phyloP scores from a whole-genome alignment of 805 yeast species.

The Ogataea trehalophila region DNA sequence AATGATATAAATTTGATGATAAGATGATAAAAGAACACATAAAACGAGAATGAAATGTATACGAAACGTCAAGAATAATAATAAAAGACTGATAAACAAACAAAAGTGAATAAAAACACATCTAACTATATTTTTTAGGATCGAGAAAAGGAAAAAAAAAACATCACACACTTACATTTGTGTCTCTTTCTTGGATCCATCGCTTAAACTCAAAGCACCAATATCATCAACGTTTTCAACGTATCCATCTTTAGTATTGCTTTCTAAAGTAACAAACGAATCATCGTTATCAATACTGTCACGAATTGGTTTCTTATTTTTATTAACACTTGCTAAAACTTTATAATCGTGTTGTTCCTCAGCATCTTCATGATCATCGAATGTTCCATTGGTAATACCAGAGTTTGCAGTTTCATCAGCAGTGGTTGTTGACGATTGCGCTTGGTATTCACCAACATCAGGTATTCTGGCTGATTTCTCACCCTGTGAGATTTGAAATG shows the following conservation, averaged over 20 bases:
- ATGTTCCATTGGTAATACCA: neutral
- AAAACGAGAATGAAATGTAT: too few species aligned
- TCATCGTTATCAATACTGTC: slow-evolving; percentile 3
- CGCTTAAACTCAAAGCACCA: slow-evolving; percentile 19
- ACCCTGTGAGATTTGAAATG: neutral
- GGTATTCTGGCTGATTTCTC: neutral
- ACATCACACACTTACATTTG: slow-evolving; percentile 11
- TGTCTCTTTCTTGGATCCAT: slow-evolving; percentile 21
- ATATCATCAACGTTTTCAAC: slow-evolving; percentile 14
- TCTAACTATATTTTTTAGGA: too few species aligned
- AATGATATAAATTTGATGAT: too few species aligned
- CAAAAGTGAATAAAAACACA: too few species aligned
- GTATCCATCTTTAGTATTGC: slow-evolving; percentile 9
- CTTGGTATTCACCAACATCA: neutral
- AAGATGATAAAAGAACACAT: too few species aligned
- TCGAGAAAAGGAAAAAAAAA: too few species aligned
- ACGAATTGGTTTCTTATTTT: neutral
- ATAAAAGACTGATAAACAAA: too few species aligned
- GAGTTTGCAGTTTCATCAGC: too few species aligned
- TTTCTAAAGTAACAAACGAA: slow-evolving; percentile 14
- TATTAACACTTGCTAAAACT: neutral
- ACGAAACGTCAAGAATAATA: too few species aligned
- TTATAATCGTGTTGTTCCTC: neutral
- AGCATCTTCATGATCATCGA: neutral
- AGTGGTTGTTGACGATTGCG: too few species aligned